Evolutionary conservation across 495 filamentous ascomycete species (phyloP).

Genomic region (Talaromyces stipitatus): DNA sequence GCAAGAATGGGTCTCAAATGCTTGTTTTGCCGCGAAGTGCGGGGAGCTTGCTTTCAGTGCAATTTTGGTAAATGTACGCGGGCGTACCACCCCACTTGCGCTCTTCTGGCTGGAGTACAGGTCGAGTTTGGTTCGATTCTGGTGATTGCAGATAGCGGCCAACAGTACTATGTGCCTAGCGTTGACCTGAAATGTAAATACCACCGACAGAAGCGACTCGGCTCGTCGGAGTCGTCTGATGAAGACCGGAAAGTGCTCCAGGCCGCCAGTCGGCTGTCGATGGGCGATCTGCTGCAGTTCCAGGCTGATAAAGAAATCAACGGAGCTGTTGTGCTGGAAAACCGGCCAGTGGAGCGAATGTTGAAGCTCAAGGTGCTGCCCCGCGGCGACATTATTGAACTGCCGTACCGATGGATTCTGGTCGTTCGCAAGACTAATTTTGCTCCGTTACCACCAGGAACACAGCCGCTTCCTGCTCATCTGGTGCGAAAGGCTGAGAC

Average conservation of each 20-base stretch:
- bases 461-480: conserved; percentile 53
- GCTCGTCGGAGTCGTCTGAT: conserved; percentile 60
- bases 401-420: conserved; percentile 49
- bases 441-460: conserved; percentile 42
- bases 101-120: conserved; percentile 81
- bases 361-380: conserved; percentile 81
- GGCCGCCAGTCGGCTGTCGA: conserved; percentile 58
- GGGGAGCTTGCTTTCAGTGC: conserved; percentile 94
- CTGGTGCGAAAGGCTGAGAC: conserved; percentile 41
- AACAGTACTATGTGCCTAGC: conserved; percentile 79
- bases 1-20: conserved; percentile 87
- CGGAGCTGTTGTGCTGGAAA: conserved; percentile 83
- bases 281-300: conserved; percentile 77
- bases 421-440: conserved; percentile 46
- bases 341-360: conserved; percentile 55
- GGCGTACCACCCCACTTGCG: conserved; percentile 93
- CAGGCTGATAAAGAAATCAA: conserved; percentile 87
- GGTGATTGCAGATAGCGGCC: conserved; percentile 85
- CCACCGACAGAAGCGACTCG: conserved; percentile 77
- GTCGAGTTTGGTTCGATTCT: conserved; percentile 78
- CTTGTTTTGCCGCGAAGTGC: conserved; percentile 87
- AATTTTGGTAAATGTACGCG: conserved; percentile 89
- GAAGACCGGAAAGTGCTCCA: conserved; percentile 51
- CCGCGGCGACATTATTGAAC: conserved; percentile 49
- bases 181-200: conserved; percentile 92